Evolutionary conservation across 116 monocot species (phyloP).

Genomic region (Dioscorea cayenensis): DNA sequence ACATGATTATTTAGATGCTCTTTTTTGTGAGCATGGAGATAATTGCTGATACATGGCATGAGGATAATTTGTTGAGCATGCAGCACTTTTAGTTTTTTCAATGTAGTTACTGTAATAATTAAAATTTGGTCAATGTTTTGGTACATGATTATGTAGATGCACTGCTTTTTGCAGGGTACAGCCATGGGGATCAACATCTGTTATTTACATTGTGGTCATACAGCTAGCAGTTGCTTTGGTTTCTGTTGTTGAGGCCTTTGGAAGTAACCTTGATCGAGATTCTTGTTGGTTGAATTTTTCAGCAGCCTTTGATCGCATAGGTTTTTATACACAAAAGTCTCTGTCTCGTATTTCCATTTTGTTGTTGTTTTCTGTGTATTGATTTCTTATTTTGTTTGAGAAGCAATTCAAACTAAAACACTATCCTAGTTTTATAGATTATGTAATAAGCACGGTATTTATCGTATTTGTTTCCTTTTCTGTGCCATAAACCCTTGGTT

Average conservation of each 20-base stretch:
- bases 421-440: not conserved
- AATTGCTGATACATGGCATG: not conserved
- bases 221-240: conserved; percentile 53
- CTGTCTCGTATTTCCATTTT: not conserved
- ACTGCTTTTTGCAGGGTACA: conserved; percentile 50
- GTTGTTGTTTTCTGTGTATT: not conserved
- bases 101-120: not conserved
- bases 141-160: not conserved
- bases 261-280: conserved; percentile 34
- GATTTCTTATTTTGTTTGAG: not conserved
- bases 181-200: conserved; percentile 67
- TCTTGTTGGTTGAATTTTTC: conserved; percentile 59
- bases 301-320: conserved; percentile 44
- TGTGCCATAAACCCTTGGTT: too few relatives aligned
- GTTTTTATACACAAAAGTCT: conserved; percentile 22
- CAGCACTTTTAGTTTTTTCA: not conserved
- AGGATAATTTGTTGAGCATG: not conserved
- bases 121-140: not conserved
- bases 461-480: too few relatives aligned
- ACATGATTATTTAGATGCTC: too few relatives aligned
- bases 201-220: conserved; percentile 64
- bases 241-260: conserved; percentile 53
- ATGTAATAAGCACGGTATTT: too few relatives aligned
- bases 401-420: not conserved
- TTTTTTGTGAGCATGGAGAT: too few relatives aligned